Conservation (phyloP, 805 yeast species). For the Pichia heedii region DNA sequence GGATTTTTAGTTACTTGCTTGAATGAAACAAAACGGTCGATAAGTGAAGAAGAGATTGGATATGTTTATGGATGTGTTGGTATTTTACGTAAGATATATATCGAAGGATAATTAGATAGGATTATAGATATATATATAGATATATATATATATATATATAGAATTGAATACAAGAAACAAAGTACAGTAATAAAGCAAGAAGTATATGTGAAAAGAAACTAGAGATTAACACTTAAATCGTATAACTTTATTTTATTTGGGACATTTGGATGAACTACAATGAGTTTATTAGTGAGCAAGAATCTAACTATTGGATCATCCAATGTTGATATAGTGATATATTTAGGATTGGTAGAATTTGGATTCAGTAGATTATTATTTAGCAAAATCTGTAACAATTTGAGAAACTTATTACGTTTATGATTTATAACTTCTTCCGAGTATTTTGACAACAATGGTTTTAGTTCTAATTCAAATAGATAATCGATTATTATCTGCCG, state of each 20-base stretch:
- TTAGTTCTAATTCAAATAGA: conserved; percentile 19
- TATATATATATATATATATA: too few relatives aligned
- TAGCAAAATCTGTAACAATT: conserved; percentile 23
- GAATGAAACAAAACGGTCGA: conserved; percentile 24
- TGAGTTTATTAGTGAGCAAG: conserved; percentile 21
- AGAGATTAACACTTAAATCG: conserved; percentile 12
- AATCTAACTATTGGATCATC: conserved; percentile 29
- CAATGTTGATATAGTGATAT: conserved; percentile 20
- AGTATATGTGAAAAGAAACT: not conserved
- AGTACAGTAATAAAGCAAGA: too few relatives aligned
- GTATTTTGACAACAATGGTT: conserved; percentile 9
- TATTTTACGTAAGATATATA: conserved; percentile 39
- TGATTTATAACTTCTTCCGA: not conserved
- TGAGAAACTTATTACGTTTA: conserved; percentile 14
- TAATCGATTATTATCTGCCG: conserved; percentile 19
- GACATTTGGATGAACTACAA: conserved; percentile 20
- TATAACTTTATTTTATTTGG: conserved; percentile 23
- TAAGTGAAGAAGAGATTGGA: conserved; percentile 33
- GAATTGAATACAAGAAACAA: too few relatives aligned
- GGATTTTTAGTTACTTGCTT: conserved; percentile 45
- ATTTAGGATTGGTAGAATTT: conserved; percentile 1
- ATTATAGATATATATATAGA: not conserved
- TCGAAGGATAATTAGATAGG: conserved; percentile 8
- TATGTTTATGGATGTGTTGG: conserved; percentile 38
- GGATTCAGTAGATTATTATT: conserved; percentile 17